These are phyloP conservation scores for Leptographium lundbergii DNA, from an alignment of 2,329 filamentous ascomycete species.

Conservation along the genomic window DNA sequence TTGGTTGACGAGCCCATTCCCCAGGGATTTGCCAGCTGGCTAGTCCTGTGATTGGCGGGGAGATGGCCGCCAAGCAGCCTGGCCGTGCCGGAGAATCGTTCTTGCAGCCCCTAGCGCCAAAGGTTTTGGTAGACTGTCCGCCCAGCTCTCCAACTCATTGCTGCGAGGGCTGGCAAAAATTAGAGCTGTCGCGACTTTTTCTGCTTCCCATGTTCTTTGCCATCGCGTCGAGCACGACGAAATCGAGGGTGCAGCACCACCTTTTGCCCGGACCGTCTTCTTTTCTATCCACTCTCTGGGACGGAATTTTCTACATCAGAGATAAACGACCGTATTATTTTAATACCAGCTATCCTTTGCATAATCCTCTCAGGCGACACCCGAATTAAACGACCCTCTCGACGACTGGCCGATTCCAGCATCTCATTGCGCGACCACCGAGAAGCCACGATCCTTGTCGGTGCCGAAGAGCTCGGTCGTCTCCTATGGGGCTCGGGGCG, in stretches of 20 bases:
- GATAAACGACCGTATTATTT: background rate
- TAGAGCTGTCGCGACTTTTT: background rate
- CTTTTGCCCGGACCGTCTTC: background rate
- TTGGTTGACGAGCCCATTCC: background rate
- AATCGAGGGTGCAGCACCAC: background rate
- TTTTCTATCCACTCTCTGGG: background rate
- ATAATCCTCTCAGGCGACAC: background rate
- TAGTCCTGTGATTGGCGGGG: background rate
- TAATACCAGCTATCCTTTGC: background rate
- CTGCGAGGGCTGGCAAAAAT: background rate
- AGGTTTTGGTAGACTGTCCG: slow-evolving; percentile 22
- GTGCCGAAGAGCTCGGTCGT: background rate
- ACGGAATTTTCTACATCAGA: background rate
- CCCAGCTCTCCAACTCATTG: slow-evolving; percentile 17
- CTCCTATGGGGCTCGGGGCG: slow-evolving; percentile 1
- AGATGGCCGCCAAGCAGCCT: background rate
- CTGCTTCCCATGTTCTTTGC: background rate
- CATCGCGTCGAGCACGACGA: background rate
- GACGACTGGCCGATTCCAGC: background rate
- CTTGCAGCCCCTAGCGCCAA: slow-evolving; percentile 19
- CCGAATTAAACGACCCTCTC: background rate
- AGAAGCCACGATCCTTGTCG: background rate
- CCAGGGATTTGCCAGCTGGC: background rate
- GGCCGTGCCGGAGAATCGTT: slow-evolving; percentile 13
- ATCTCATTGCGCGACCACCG: background rate